Evolutionary conservation across 306 rosid species (phyloP).

Genomic region (Corylus americana): DNA sequence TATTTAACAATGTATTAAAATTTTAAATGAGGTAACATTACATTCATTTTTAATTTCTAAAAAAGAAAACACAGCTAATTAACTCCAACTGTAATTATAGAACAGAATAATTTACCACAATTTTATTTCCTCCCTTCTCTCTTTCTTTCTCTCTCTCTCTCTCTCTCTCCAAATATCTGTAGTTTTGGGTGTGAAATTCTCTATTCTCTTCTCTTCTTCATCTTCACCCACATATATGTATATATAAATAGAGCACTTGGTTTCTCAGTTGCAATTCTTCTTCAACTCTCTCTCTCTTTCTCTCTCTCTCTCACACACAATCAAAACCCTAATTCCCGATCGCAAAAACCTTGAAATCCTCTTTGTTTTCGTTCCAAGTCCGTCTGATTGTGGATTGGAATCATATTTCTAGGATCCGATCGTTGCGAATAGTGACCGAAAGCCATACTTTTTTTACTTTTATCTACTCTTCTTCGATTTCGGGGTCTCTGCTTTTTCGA

Average conservation of each 20-base stretch:
- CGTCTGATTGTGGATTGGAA: constrained; percentile 11
- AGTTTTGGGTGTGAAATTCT: background rate
- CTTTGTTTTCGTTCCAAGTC: constrained; percentile 22
- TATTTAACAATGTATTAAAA: too few relatives aligned
- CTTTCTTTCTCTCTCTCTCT: too few relatives aligned
- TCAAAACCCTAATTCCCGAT: constrained; percentile 37
- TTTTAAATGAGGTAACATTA: too few relatives aligned
- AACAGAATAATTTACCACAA: background rate
- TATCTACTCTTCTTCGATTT: constrained; percentile 30
- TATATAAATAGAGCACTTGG: constrained; percentile 18
- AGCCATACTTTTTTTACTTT: constrained; percentile 35
- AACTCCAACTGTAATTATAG: background rate
- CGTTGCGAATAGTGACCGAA: constrained; percentile 8
- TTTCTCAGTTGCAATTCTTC: constrained; percentile 47
- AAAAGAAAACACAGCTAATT: background rate
- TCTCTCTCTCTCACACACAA: constrained; percentile 23
- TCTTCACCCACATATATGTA: constrained; percentile 1
- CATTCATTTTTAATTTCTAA: too few relatives aligned
- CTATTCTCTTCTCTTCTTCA: background rate
- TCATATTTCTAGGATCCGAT: constrained; percentile 43
- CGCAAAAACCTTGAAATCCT: constrained; percentile 11
- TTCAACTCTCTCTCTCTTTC: constrained; percentile 26
- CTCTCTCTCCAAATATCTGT: constrained; percentile 4
- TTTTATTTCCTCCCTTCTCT: background rate
- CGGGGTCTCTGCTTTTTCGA: constrained; percentile 40